phyloP scores from a whole-genome alignment of 2,329 filamentous ascomycete genomes.

The Corniculantispora saksenae region DNA sequence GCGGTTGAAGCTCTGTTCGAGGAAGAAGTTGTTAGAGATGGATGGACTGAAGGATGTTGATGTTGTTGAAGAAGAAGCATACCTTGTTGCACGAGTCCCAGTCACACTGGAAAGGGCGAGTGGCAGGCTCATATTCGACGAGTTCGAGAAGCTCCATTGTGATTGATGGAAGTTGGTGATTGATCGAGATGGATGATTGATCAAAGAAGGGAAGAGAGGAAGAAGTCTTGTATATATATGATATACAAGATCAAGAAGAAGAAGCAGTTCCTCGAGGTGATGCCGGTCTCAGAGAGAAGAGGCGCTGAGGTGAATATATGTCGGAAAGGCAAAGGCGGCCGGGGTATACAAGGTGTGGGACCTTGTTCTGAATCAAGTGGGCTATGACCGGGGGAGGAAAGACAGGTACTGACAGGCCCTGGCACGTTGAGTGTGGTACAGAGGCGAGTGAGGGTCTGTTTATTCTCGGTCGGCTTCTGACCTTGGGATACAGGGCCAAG shows the following conservation, averaged over 20 bases:
- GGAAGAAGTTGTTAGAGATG: not conserved
- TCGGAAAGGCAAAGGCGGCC: constrained; percentile 13
- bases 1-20: constrained; percentile 67
- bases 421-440: constrained; percentile 13
- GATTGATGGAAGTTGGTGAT: no score
- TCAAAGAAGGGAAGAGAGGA: no score
- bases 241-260: constrained; percentile 8
- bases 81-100: constrained; percentile 66
- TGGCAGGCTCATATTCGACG: constrained; percentile 63
- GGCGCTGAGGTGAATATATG: constrained; percentile 20
- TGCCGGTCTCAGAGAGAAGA: constrained; percentile 10
- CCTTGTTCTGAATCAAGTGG: constrained; percentile 20
- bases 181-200: no score
- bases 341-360: constrained; percentile 18
- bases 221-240: constrained; percentile 8
- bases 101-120: constrained; percentile 64
- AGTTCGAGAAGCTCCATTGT: constrained; percentile 66
- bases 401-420: constrained; percentile 20
- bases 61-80: constrained; percentile 32
- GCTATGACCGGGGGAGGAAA: constrained; percentile 18
- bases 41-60: not conserved
- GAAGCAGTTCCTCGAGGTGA: constrained; percentile 11
- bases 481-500: constrained; percentile 11
- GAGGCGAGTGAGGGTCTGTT: constrained; percentile 18
- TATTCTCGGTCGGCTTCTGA: constrained; percentile 10